Evolutionary conservation across 371 early-diverging fungal genomes (phyloP).

Genomic region (Modicella reniformis): DNA sequence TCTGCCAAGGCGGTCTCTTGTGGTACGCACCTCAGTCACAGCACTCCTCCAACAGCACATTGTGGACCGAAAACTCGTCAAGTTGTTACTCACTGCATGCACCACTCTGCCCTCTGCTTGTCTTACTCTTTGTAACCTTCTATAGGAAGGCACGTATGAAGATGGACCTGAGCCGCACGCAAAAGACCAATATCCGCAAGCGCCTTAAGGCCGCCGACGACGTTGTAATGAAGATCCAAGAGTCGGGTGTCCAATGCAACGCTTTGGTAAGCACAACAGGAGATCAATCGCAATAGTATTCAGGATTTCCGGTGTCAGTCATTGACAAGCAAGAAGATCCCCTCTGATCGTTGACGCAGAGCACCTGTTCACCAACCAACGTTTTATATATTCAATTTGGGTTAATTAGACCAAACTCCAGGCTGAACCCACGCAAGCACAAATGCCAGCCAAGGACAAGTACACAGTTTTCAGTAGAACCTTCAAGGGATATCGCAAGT

Average conservation of each 20-base stretch:
- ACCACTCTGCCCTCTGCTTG: no score
- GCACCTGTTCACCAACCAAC: background rate
- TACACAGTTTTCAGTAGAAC: slow-evolving; percentile 91
- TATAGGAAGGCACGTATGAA: slow-evolving; percentile 80
- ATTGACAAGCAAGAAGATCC: background rate
- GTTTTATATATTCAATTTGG: background rate
- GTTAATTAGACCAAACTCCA: slow-evolving; percentile 69
- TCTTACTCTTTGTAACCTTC: background rate
- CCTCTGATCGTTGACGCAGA: background rate
- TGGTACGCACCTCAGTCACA: slow-evolving; percentile 64
- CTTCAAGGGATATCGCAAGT: slow-evolving; percentile 86
- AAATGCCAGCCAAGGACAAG: slow-evolving; percentile 91
- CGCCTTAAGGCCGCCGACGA: slow-evolving; percentile 90
- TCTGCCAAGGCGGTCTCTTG: slow-evolving; percentile 76
- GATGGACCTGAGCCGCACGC: slow-evolving; percentile 80
- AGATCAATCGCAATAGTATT: no score
- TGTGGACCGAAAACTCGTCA: no score
- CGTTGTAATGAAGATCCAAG: slow-evolving; percentile 82
- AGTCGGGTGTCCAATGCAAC: slow-evolving; percentile 89
- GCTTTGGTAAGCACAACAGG: slow-evolving; percentile 68
- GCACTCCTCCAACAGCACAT: no score
- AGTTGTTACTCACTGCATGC: no score
- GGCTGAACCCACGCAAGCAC: slow-evolving; percentile 81
- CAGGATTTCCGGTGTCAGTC: background rate
- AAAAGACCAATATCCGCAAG: slow-evolving; percentile 94